Evolutionary conservation across 352 stramenopile species (phyloP), one percentile per base, ranked within the genome.

Genomic region (Pythium aristosporum): DNA sequence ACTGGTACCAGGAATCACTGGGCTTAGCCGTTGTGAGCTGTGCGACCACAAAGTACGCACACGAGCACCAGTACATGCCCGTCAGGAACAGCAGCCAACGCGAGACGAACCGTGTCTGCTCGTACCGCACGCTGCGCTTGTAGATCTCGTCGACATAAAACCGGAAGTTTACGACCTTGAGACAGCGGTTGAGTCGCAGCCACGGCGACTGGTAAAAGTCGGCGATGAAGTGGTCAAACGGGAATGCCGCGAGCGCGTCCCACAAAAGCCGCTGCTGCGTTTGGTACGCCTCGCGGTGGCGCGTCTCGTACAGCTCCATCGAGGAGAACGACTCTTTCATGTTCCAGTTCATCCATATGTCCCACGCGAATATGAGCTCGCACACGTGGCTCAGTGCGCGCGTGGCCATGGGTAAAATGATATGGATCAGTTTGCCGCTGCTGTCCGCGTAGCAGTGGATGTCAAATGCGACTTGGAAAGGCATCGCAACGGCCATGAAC

Each of bases 31-130:
- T 59, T 2, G 56, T 65, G 1, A 56, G 9, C 18, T 53, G 54
- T 23, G 75, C 66, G 5, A 88, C 61, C 12, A 66, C 66, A 23
- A 89, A 65, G 32, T 85, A 91, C 0, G 69, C 65, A 39, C 80
- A 91, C 0, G 76, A 74, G 16, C 69, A 61, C 79, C 79, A 90
- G 53, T 88, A 91, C 52, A 89, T 85, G 21, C 66, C 56, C 5
- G 86, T 46, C 37, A 80, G 37, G 28, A 89, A 91, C 5, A 91
- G 52, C 34, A 85, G 16, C 56, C 71, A 81, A 39, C 88, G 77
- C 36, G 72, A 73, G 56, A 70, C 75, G 50, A 88, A 79, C 23
- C 78, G 75, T 15, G 79, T 79, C 50, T 74, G 48, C 56, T 91
- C 79, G 59, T 84, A 82, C 20, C 62, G 67, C 23, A 88, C 69